Percentiles rank a stretch among this genome's conserved stretches.
Evolutionary conservation across 371 early-diverging fungal genomes (phyloP).

Genomic region (Massospora cicadina): DNA sequence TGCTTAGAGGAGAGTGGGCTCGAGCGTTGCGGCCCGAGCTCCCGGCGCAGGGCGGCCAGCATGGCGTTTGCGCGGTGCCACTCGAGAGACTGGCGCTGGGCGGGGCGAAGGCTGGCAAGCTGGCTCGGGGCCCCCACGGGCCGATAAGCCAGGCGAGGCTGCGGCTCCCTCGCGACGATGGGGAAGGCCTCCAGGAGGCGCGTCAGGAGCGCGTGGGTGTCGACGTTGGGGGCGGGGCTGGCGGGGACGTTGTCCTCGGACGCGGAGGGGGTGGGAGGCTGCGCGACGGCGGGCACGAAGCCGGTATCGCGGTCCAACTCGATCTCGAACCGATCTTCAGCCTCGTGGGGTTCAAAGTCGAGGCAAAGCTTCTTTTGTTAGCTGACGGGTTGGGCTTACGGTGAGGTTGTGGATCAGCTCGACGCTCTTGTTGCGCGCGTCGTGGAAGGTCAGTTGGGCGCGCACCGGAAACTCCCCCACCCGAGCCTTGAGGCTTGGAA

Average conservation of each 20-base stretch:
- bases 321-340: neutral
- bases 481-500: conserved; percentile 70
- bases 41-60: neutral
- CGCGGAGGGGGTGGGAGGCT: neutral
- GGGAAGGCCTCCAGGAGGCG: neutral
- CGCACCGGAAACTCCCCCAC: conserved; percentile 92
- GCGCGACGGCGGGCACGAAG: neutral
- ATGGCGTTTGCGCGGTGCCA: neutral
- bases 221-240: neutral
- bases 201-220: neutral
- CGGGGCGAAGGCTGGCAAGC: neutral
- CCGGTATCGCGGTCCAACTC: neutral
- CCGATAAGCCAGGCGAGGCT: neutral
- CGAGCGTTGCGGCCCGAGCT: neutral
- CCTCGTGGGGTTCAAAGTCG: neutral
- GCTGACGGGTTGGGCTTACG: conserved; percentile 19
- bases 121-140: neutral
- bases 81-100: neutral
- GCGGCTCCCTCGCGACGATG: neutral
- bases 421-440: conserved; percentile 57
- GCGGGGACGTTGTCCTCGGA: neutral
- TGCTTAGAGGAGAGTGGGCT: neutral
- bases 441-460: conserved; percentile 56
- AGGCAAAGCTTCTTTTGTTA: neutral
- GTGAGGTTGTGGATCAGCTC: conserved; percentile 69